Base-by-base conservation (phyloP, 345 rosid species). In the Eucalyptus polyanthemos region DNA sequence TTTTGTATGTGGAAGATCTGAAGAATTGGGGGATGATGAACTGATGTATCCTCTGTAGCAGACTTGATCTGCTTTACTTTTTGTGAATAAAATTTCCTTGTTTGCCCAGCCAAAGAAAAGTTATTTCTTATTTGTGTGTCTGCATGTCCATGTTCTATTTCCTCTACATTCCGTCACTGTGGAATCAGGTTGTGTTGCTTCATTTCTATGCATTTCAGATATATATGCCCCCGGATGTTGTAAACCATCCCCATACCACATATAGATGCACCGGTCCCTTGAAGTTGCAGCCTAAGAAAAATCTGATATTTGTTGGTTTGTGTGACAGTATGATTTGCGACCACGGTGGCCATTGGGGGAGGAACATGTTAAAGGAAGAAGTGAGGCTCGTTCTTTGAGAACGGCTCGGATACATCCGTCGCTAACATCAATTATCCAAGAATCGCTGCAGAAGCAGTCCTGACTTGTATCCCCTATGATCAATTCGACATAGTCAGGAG, bases 341-440 rank as follows among this genome's bases (percentile, higher is more conserved):
- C 97, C 99, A 47, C 94, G 99, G 93, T 97, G 99, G 99, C 99
- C 99, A 44, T 87, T 97, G 31, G 99, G 98, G 67, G 98, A 96
- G 91, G 99, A 95, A 91, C 94, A 94, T 88, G 95, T 95, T 5
- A 92, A 91, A 94, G 99, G 99, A 88, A 96, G 94, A 92, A 96
- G 99, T 14, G 93, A 92, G 86, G 97, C 99, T 87, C 97, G 97
- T 16, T 97, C 98, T 29, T 17, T 97, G 92, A 96, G 91, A 90
- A 97, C 72, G 37, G 98, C 97, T 49, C 93, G 99, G 65, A 91
- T 97, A 42, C 98, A 97, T 86, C 98, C 99, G 0, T 97, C 98
- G 7, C 97, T 97, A 50, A 97, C 99, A 90, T 97, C 99, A 44
- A 86, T 97, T 62, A 93, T 96, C 89, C 94, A 93, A 90, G 98